These are phyloP conservation scores for Alternaria postmessia DNA, from an alignment of 2,329 filamentous ascomycete species.

Conservation along the genomic window DNA sequence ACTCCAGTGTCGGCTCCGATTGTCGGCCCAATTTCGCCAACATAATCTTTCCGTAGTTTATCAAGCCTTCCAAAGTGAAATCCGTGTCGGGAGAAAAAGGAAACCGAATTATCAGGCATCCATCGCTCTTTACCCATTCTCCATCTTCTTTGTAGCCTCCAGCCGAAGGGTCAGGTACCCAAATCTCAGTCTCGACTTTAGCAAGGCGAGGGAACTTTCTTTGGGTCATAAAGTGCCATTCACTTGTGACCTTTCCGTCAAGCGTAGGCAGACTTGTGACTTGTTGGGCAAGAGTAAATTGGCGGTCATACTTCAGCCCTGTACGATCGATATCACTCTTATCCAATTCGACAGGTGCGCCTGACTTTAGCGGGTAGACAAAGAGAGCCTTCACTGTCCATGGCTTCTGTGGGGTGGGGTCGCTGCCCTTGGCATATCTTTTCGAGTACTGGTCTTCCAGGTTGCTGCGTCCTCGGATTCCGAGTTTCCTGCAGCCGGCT, in stretches of 20 bases:
- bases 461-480: constrained; percentile 60
- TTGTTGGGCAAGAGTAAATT: constrained; percentile 81
- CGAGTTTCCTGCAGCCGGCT: constrained; percentile 62
- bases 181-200: constrained; percentile 71
- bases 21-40: constrained; percentile 47
- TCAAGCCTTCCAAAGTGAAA: constrained; percentile 43
- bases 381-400: constrained; percentile 72
- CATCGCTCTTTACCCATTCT: constrained; percentile 62
- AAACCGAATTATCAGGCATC: constrained; percentile 73
- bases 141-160: constrained; percentile 59
- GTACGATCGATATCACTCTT: constrained; percentile 69
- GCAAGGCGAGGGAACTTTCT: constrained; percentile 75
- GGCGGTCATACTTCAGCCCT: constrained; percentile 79
- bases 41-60: constrained; percentile 43
- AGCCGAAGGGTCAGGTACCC: constrained; percentile 71
- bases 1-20: constrained; percentile 67
- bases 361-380: constrained; percentile 86
- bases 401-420: constrained; percentile 33
- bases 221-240: constrained; percentile 77
- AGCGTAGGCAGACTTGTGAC: constrained; percentile 53
- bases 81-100: constrained; percentile 57
- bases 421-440: constrained; percentile 53
- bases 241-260: constrained; percentile 51
- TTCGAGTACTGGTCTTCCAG: constrained; percentile 64
- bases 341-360: constrained; percentile 76